Percentiles rank a stretch among this genome's conserved stretches.
Evolutionary conservation across 1,139 yeast genomes (phyloP).

Genomic region (Yamadazyma atmosphaerica): DNA sequence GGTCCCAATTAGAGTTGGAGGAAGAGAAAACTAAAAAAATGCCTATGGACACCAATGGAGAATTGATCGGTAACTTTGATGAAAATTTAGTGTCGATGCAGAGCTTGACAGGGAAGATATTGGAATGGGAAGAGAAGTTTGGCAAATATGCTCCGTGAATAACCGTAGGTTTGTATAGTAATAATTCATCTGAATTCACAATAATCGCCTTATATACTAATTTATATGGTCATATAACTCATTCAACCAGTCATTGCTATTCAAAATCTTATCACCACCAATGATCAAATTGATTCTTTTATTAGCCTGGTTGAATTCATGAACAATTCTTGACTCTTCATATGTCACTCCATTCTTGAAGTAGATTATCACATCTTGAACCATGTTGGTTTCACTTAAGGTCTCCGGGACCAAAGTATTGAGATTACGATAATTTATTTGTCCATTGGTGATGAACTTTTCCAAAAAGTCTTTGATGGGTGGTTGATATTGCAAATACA

Average conservation of each 20-base stretch:
- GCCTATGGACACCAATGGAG: slow-evolving; percentile 29
- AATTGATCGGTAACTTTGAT: slow-evolving; percentile 42
- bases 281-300: slow-evolving; percentile 52
- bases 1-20: slow-evolving; percentile 79
- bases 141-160: slow-evolving; percentile 57
- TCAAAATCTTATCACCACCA: slow-evolving; percentile 76
- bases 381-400: slow-evolving; percentile 25
- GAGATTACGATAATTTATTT: slow-evolving; percentile 6
- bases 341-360: slow-evolving; percentile 89
- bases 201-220: slow-evolving; percentile 5
- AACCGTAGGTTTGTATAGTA: no score
- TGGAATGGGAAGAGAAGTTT: slow-evolving; percentile 76
- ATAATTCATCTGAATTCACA: no score
- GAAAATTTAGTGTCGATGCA: slow-evolving; percentile 69
- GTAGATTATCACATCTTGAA: slow-evolving; percentile 79
- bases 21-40: slow-evolving; percentile 61
- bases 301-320: slow-evolving; percentile 63
- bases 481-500: slow-evolving; percentile 73
- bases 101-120: slow-evolving; percentile 61
- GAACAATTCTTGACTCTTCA: slow-evolving; percentile 84
- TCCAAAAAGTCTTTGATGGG: slow-evolving; percentile 52
- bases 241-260: slow-evolving; percentile 55
- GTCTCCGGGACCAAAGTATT: slow-evolving; percentile 17
- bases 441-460: slow-evolving; percentile 19
- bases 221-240: slow-evolving; percentile 13